phyloP scores from a whole-genome alignment of 805 yeast species.

The Starmerella riodocensis region DNA sequence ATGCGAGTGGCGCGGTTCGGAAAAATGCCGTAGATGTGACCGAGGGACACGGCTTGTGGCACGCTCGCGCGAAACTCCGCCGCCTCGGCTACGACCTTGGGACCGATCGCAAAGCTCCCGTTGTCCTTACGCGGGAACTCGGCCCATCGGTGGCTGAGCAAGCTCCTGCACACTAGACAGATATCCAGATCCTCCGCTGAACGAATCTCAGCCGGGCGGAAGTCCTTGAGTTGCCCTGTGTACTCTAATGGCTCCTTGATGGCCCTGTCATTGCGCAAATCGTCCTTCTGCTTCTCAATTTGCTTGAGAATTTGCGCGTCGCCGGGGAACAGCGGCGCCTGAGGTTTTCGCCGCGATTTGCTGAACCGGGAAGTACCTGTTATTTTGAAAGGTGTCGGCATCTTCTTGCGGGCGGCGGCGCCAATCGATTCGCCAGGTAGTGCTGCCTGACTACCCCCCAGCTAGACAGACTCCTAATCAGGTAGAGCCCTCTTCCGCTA shows the following conservation, averaged over 20 bases:
- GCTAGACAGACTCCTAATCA: too few relatives aligned
- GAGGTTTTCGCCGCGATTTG: constrained; percentile 4
- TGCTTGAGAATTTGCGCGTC: constrained; percentile 18
- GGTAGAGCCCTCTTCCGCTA: too few relatives aligned
- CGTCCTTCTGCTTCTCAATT: constrained; percentile 20
- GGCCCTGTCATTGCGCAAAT: constrained; percentile 4
- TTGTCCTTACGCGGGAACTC: constrained; percentile 25
- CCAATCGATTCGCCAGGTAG: too few relatives aligned
- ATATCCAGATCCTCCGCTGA: constrained; percentile 19
- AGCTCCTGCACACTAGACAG: constrained; percentile 18
- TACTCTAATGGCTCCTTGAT: constrained; percentile 14
- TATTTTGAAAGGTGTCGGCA: constrained; percentile 4
- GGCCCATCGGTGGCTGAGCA: constrained; percentile 24
- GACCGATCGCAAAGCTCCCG: constrained; percentile 13
- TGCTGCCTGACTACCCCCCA: too few relatives aligned
- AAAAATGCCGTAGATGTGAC: constrained; percentile 29
- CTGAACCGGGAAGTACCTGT: constrained; percentile 10
- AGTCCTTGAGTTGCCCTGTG: constrained; percentile 9
- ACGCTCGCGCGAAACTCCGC: constrained; percentile 20
- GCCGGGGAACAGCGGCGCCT: constrained; percentile 20
- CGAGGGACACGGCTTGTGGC: constrained; percentile 26
- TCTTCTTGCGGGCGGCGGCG: too few relatives aligned
- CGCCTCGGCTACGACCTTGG: constrained; percentile 21
- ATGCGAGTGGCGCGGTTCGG: constrained; percentile 28
- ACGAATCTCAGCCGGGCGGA: constrained; percentile 16